Conservation (phyloP, 2,329 filamentous ascomycete genomes). For the Venturia pyrina region DNA sequence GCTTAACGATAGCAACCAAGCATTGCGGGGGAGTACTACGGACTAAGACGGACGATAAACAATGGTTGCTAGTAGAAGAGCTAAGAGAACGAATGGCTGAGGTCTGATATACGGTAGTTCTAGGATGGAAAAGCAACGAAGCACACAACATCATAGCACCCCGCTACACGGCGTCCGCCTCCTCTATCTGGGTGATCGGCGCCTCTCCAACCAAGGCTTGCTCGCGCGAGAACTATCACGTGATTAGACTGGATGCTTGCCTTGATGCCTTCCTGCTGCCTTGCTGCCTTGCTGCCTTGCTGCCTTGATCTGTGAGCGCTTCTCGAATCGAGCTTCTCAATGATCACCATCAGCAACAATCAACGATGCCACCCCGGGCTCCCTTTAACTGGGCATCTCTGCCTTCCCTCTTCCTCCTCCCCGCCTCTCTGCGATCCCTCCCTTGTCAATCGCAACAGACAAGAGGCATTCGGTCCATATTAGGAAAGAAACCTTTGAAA, state of each 20-base stretch:
- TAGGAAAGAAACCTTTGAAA: conserved; percentile 5
- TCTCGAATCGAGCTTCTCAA: background rate
- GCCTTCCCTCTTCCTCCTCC: conserved; percentile 8
- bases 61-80: background rate
- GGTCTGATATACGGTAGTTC: background rate
- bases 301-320: too few species aligned
- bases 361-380: conserved; percentile 6
- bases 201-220: background rate
- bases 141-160: background rate
- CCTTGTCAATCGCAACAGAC: conserved; percentile 8
- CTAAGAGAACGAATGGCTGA: background rate
- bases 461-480: conserved; percentile 10
- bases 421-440: conserved; percentile 3
- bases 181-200: background rate
- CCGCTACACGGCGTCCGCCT: background rate
- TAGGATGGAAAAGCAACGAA: background rate
- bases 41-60: background rate
- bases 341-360: background rate
- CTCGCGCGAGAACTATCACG: background rate
- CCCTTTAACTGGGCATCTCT: background rate
- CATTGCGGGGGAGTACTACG: background rate
- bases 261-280: too few species aligned
- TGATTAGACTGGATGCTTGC: too few species aligned
- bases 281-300: too few species aligned
- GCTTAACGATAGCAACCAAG: background rate